These are phyloP conservation scores for Backusella circina DNA, from an alignment of 192 early-diverging fungal genomes.

Conservation along the genomic window DNA sequence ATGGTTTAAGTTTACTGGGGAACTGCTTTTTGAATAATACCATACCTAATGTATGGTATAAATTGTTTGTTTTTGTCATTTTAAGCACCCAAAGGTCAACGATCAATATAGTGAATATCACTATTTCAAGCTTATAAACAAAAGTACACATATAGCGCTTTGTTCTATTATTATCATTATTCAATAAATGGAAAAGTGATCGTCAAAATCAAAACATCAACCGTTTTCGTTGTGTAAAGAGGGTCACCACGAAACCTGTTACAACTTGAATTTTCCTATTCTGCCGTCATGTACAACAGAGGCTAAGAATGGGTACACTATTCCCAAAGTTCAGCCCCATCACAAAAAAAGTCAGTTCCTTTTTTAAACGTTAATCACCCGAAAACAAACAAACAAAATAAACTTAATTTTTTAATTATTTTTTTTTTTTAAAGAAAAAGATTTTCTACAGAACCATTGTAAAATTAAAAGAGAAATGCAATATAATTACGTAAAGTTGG, in stretches of 20 bases:
- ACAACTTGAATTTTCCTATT: neutral
- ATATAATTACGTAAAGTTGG: neutral
- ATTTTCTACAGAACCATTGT: neutral
- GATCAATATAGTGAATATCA: no score
- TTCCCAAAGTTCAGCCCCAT: neutral
- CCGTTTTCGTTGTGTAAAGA: neutral
- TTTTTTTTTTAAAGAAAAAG: neutral
- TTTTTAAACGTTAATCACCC: neutral
- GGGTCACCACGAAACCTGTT: neutral
- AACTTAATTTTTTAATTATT: neutral
- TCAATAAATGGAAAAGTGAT: neutral
- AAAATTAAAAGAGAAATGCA: no score
- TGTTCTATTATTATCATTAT: neutral
- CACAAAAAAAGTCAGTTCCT: neutral
- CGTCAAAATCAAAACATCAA: neutral
- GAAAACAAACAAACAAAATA: neutral
- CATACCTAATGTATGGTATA: neutral
- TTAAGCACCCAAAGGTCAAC: neutral
- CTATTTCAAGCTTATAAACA: no score
- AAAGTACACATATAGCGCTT: no score
- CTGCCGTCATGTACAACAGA: neutral
- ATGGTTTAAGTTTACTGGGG: no score
- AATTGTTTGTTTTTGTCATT: neutral
- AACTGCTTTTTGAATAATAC: neutral
- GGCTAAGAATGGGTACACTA: neutral